These are phyloP conservation scores for Fusarium redolens DNA, from an alignment of 2,329 filamentous ascomycete species.

Conservation along the genomic window DNA sequence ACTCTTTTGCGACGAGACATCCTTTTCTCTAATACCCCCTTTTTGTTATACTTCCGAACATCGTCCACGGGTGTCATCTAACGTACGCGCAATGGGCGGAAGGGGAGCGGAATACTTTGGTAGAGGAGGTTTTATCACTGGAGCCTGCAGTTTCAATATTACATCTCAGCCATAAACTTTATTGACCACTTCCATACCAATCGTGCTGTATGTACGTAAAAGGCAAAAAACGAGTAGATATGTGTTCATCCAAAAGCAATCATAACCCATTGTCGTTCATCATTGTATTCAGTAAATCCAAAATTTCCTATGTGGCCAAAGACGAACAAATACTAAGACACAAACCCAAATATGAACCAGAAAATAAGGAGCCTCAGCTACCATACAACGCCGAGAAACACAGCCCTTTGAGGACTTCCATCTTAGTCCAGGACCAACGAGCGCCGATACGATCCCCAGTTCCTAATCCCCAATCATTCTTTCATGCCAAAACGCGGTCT, in stretches of 20 bases:
- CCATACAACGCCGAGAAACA: conserved; percentile 25
- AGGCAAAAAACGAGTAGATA: background rate
- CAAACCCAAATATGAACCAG: background rate
- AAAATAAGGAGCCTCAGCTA: background rate
- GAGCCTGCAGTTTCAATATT: background rate
- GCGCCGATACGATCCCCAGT: conserved; percentile 16
- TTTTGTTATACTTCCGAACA: background rate
- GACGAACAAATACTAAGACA: background rate
- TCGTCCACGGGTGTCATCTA: background rate
- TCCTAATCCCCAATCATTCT: background rate
- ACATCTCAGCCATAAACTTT: background rate
- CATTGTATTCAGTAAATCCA: conserved; percentile 5
- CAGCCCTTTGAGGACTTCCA: conserved; percentile 1
- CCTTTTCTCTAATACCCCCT: conserved; percentile 14
- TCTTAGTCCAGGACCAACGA: conserved; percentile 7
- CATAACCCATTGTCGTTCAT: conserved; percentile 22
- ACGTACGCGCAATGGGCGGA: background rate
- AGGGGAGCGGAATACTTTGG: background rate
- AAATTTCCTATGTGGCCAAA: background rate
- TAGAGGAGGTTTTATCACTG: background rate
- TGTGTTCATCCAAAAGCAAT: conserved; percentile 6
- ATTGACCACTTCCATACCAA: background rate
- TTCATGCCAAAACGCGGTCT: background rate
- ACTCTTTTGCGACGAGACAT: conserved; percentile 1
- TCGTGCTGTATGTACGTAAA: background rate